Evolutionary conservation across 805 yeast genomes (phyloP).

Genomic region (Teunomyces funiuensis): DNA sequence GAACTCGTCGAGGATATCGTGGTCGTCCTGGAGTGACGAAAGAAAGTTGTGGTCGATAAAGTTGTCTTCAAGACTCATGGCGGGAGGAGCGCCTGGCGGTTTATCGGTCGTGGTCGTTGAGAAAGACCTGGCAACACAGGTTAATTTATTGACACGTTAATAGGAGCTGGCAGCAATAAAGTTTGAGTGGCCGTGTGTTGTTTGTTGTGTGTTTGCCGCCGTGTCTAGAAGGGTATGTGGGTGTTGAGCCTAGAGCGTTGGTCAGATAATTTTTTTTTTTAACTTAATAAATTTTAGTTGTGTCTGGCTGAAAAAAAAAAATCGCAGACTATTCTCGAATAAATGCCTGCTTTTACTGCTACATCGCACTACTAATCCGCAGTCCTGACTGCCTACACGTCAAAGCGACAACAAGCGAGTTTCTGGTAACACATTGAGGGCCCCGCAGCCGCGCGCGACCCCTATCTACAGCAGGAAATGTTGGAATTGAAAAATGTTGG

Average conservation of each 20-base stretch:
- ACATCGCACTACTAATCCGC: not conserved
- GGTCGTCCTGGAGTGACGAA: constrained; percentile 24
- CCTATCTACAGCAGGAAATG: not conserved
- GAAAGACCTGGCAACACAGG: too few species aligned
- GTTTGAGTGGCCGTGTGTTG: too few species aligned
- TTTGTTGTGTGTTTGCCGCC: not conserved
- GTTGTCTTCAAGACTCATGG: constrained; percentile 9
- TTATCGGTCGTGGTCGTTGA: not conserved
- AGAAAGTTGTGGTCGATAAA: constrained; percentile 23
- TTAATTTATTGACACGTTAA: too few species aligned
- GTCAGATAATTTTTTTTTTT: constrained; percentile 1
- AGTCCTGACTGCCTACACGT: not conserved
- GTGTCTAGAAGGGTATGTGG: constrained; percentile 13
- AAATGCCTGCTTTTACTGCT: not conserved
- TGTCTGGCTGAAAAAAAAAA: too few species aligned
- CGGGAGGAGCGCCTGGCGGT: not conserved
- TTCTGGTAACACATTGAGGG: not conserved
- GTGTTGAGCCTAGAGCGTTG: constrained; percentile 2
- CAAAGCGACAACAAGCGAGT: not conserved
- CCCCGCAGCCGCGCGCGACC: constrained; percentile 6
- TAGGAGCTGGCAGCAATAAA: not conserved
- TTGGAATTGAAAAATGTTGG: constrained; percentile 3
- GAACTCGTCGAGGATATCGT: constrained; percentile 58
- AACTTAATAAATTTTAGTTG: not conserved
- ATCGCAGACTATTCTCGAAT: constrained; percentile 2